These are phyloP conservation scores for Didymella pomorum DNA, from an alignment of 2,329 filamentous ascomycete species.

Conservation along the genomic window DNA sequence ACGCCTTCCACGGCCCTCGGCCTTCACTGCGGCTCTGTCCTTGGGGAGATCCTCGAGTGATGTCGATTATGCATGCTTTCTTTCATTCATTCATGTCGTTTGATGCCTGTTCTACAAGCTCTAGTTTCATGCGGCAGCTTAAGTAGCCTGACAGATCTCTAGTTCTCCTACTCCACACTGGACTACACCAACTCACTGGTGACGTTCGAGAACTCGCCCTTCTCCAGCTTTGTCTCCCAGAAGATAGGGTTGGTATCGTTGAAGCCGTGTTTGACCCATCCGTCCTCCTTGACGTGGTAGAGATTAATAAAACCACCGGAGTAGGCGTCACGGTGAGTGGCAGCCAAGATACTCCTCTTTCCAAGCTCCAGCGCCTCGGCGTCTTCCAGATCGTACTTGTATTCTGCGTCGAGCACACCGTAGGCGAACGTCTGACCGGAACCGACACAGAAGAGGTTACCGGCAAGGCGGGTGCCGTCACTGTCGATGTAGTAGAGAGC, in stretches of 20 bases:
- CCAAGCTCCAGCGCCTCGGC: constrained; percentile 92
- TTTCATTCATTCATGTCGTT: constrained; percentile 25
- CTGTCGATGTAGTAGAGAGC: constrained; percentile 99
- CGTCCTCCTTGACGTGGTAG: constrained; percentile 98
- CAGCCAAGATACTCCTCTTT: constrained; percentile 89
- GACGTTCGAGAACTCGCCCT: constrained; percentile 97
- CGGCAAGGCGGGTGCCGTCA: constrained; percentile 89
- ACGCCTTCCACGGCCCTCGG: not conserved
- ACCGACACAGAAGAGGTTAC: constrained; percentile 97
- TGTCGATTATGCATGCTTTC: constrained; percentile 16
- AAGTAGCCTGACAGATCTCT: constrained; percentile 5
- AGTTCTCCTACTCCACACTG: not conserved
- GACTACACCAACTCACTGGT: constrained; percentile 74
- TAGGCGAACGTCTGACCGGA: constrained; percentile 99
- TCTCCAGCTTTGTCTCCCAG: constrained; percentile 99
- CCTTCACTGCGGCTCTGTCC: not conserved
- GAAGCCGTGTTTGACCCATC: constrained; percentile 99
- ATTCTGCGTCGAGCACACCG: constrained; percentile 95
- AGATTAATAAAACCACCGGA: constrained; percentile 98
- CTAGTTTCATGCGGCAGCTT: not conserved
- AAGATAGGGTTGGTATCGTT: constrained; percentile 98
- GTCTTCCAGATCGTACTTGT: constrained; percentile 84
- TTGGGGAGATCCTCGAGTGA: too few relatives aligned
- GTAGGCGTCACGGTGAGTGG: constrained; percentile 97
- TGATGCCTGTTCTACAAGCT: constrained; percentile 11